Percentiles rank a stretch among this genome's conserved stretches.
Conservation (phyloP, 1,284 basidiomycete species). For the Porogramme epimiltina region DNA sequence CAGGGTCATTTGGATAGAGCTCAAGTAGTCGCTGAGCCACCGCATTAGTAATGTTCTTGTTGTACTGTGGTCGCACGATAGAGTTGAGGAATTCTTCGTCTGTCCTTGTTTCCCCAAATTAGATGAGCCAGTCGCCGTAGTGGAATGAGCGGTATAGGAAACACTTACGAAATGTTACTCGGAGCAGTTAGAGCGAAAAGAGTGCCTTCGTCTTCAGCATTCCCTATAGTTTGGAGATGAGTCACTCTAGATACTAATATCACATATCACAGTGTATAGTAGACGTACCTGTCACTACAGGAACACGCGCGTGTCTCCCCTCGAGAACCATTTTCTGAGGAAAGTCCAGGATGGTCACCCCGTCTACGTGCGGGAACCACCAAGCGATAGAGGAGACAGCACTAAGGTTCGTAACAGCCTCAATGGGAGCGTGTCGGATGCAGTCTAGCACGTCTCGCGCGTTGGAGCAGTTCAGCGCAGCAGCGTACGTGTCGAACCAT, state of each 20-base stretch:
- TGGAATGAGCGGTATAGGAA: no score
- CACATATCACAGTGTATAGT: neutral
- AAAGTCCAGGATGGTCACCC: neutral
- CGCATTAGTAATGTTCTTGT: slow-evolving; percentile 1
- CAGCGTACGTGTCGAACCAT: neutral
- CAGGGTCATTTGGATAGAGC: slow-evolving; percentile 28
- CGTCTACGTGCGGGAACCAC: neutral
- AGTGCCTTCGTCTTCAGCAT: slow-evolving; percentile 34
- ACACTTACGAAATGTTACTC: no score
- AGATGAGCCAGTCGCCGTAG: slow-evolving; percentile 9
- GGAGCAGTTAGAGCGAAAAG: slow-evolving; percentile 18
- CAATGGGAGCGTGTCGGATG: neutral
- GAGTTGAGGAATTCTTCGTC: slow-evolving; percentile 4
- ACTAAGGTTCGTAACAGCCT: neutral
- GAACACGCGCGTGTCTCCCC: neutral
- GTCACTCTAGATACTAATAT: neutral
- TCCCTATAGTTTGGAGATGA: slow-evolving; percentile 24
- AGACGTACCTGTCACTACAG: neutral
- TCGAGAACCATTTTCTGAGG: neutral
- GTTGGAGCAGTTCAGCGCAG: neutral
- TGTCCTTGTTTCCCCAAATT: no score
- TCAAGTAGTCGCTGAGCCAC: slow-evolving; percentile 20
- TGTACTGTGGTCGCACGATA: slow-evolving; percentile 1
- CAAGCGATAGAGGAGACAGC: neutral
- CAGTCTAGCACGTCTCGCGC: neutral